Evolutionary conservation across 2,329 filamentous ascomycete species (phyloP).

Genomic region (Lasiodiplodia sp.): DNA sequence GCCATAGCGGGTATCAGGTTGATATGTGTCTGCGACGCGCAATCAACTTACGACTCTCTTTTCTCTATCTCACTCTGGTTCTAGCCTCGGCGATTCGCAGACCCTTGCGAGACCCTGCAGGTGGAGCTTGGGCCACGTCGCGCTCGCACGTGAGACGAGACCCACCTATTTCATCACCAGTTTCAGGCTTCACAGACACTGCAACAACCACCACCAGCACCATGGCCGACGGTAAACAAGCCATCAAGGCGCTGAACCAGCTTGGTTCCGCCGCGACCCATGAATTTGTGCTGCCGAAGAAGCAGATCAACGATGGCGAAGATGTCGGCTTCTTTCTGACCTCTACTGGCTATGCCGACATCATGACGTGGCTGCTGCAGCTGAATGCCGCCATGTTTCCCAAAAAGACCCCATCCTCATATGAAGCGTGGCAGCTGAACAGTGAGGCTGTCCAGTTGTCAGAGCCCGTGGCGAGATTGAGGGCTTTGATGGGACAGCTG

Average conservation of each 20-base stretch:
- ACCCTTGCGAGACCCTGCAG: constrained; percentile 16
- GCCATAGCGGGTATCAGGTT: background rate
- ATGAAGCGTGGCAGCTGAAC: constrained; percentile 61
- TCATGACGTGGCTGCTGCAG: constrained; percentile 86
- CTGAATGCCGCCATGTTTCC: constrained; percentile 89
- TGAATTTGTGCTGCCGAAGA: constrained; percentile 71
- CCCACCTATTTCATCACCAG: constrained; percentile 25
- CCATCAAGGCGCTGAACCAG: constrained; percentile 36
- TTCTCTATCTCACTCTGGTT: background rate
- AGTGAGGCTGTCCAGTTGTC: constrained; percentile 56
- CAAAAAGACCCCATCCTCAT: constrained; percentile 55
- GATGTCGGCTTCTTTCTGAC: constrained; percentile 83
- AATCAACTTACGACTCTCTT: background rate
- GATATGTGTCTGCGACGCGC: background rate
- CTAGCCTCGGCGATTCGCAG: background rate
- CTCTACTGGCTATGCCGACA: constrained; percentile 84
- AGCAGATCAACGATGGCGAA: constrained; percentile 82
- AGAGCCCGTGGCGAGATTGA: constrained; percentile 68
- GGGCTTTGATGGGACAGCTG: constrained; percentile 70
- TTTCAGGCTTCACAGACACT: constrained; percentile 11
- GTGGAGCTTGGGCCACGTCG: constrained; percentile 28
- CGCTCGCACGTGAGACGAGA: constrained; percentile 23
- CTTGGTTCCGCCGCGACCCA: constrained; percentile 37
- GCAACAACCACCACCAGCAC: constrained; percentile 5
- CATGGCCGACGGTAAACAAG: constrained; percentile 17